These are phyloP conservation scores for Ceratocystis colombiana DNA, from an alignment of 2,329 filamentous ascomycete genomes.

Conservation along the genomic window DNA sequence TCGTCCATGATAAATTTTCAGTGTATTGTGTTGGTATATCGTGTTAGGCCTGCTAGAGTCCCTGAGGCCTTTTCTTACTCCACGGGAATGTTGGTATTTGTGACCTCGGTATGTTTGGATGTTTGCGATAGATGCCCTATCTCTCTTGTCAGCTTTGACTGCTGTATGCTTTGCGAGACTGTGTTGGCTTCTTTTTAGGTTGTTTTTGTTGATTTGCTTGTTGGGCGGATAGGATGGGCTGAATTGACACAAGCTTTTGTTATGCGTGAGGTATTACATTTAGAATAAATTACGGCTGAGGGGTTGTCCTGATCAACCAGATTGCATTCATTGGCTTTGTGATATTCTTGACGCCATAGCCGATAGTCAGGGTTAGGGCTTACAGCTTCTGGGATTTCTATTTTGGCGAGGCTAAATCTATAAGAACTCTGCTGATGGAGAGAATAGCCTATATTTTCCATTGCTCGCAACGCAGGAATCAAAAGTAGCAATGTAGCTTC, in stretches of 20 bases:
- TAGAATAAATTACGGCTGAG: no score
- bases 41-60: neutral
- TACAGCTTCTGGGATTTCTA: neutral
- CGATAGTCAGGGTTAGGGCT: neutral
- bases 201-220: slow-evolving; percentile 5
- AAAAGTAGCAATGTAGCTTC: no score
- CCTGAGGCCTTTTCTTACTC: neutral
- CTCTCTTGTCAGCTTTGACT: neutral
- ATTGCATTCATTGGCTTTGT: neutral
- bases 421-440: no score
- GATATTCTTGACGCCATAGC: neutral
- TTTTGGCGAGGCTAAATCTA: neutral
- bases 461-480: no score
- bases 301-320: neutral
- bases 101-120: neutral
- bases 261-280: neutral
- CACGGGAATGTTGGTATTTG: neutral
- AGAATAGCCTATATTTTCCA: no score
- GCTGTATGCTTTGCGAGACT: neutral
- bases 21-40: neutral
- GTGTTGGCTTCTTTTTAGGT: neutral
- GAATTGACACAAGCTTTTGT: neutral
- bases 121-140: neutral
- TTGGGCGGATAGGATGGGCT: neutral
- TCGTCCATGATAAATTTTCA: neutral